Evolutionary conservation across 768 basidiomycete genomes (phyloP).

Genomic region (Hortiboletus flavorubellus): DNA sequence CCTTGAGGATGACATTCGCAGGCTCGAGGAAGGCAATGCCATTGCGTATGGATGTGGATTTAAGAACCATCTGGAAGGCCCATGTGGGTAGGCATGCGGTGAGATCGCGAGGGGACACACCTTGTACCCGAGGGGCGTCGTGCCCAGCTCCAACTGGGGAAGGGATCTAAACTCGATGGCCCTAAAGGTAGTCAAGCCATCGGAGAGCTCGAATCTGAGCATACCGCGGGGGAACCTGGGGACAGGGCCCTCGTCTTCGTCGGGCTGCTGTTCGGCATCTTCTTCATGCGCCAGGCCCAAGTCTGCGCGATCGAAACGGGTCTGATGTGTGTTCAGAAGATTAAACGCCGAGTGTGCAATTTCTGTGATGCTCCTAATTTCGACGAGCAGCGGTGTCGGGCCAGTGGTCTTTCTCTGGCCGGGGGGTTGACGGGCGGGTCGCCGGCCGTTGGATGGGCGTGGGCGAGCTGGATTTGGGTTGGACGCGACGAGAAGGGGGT

Average conservation of each 20-base stretch:
- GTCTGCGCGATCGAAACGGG: conserved; percentile 58
- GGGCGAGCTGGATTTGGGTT: too few relatives aligned
- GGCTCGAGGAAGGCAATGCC: conserved; percentile 82
- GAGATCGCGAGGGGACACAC: conserved; percentile 35
- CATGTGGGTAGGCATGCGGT: neutral
- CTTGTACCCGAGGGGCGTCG: conserved; percentile 81
- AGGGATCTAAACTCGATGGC: conserved; percentile 79
- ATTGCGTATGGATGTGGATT: conserved; percentile 60
- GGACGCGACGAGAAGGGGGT: conserved; percentile 20
- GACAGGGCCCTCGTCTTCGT: conserved; percentile 66
- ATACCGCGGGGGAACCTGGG: conserved; percentile 82
- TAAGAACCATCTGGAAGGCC: conserved; percentile 57
- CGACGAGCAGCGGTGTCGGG: conserved; percentile 59
- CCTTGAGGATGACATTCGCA: conserved; percentile 54
- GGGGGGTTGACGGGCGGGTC: neutral
- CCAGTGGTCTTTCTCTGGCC: conserved; percentile 30
- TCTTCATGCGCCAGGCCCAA: conserved; percentile 37
- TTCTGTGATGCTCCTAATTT: conserved; percentile 76
- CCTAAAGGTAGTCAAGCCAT: conserved; percentile 64
- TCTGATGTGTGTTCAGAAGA: conserved; percentile 65
- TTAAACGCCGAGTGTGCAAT: conserved; percentile 81
- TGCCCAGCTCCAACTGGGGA: conserved; percentile 63
- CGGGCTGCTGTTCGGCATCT: conserved; percentile 45
- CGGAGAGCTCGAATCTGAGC: conserved; percentile 71
- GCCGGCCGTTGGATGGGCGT: neutral